These are phyloP conservation scores for Epichloe sibirici DNA, from an alignment of 2,329 filamentous ascomycete genomes.

Conservation along the genomic window DNA sequence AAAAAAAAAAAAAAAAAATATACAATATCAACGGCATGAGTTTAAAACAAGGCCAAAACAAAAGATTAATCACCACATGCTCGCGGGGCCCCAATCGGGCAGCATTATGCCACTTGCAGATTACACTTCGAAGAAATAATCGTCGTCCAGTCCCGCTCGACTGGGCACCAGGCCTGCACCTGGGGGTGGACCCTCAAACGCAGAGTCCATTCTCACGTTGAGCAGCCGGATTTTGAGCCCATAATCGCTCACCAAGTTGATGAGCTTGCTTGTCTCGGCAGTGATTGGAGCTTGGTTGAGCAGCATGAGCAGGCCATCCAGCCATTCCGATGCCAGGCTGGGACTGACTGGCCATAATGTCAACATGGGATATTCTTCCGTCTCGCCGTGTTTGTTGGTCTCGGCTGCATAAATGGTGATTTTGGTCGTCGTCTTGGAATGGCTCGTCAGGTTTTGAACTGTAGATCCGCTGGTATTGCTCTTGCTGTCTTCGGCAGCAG, in stretches of 20 bases:
- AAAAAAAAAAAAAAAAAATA: not conserved
- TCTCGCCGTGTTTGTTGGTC: conserved; percentile 20
- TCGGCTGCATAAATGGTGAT: conserved; percentile 66
- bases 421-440: conserved; percentile 53
- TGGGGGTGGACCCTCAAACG: conserved; percentile 52
- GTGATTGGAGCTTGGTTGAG: conserved; percentile 93
- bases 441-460: conserved; percentile 22
- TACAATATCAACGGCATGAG: too few species aligned
- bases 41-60: too few species aligned
- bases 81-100: too few species aligned
- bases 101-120: not conserved
- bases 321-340: conserved; percentile 84
- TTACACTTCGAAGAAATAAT: conserved; percentile 80
- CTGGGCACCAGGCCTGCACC: conserved; percentile 68
- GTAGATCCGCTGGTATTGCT: conserved; percentile 32
- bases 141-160: conserved; percentile 75
- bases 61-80: too few species aligned
- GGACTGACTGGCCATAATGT: conserved; percentile 73
- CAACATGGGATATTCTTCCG: conserved; percentile 61
- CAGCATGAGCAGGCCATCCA: conserved; percentile 90
- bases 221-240: conserved; percentile 84
- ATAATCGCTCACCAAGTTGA: conserved; percentile 77
- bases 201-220: conserved; percentile 77
- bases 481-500: conserved; percentile 43
- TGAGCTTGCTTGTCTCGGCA: conserved; percentile 84